Percentiles rank a stretch among this genome's conserved stretches.
phyloP scores from a whole-genome alignment of 768 basidiomycete species.

The Chlorophyllum brunneum region DNA sequence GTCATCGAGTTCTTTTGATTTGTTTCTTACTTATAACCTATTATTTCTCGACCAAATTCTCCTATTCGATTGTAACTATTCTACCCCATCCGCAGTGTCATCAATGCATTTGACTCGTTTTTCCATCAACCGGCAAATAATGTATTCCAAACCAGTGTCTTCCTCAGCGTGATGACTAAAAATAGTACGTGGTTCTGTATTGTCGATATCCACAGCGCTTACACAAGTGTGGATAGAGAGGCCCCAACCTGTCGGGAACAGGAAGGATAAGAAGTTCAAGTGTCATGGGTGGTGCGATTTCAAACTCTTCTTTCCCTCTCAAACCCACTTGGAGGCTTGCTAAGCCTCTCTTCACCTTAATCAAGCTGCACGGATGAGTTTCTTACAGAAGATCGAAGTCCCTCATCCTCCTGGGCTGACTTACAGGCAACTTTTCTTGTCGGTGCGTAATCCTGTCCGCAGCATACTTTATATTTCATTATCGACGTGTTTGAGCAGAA shows the following conservation, averaged over 20 bases:
- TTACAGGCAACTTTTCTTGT: conserved; percentile 53
- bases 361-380: no score
- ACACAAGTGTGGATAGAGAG: no score
- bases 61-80: background rate
- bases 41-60: background rate
- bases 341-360: no score
- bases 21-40: background rate
- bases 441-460: conserved; percentile 30
- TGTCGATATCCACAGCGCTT: no score
- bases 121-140: background rate
- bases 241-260: no score
- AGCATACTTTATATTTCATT: background rate
- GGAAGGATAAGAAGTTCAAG: no score
- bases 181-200: no score
- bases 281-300: no score
- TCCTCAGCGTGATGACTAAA: background rate
- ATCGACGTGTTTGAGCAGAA: conserved; percentile 39
- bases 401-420: conserved; percentile 49
- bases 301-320: no score
- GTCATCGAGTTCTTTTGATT: conserved; percentile 4
- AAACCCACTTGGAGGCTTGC: no score
- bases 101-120: background rate
- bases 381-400: conserved; percentile 45
- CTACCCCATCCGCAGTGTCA: background rate
- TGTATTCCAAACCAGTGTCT: background rate